Evolutionary conservation across 306 rosid species (phyloP).

Genomic region (Comarum palustre): DNA sequence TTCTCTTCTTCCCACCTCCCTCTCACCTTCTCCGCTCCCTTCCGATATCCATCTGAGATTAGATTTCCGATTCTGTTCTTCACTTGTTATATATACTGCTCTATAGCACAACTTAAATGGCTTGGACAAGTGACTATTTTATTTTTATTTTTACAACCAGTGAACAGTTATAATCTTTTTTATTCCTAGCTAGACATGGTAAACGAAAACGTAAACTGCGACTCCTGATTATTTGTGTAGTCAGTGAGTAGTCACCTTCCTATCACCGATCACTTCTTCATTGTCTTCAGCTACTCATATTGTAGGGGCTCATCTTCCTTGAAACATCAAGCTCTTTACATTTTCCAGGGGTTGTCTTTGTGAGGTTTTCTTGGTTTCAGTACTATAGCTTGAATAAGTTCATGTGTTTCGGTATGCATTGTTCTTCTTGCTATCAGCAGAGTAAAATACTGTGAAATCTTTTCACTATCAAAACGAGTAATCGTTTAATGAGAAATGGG

Average conservation of each 20-base stretch:
- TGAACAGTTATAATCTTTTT: background rate
- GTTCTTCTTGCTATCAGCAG: background rate
- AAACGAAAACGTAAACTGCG: background rate
- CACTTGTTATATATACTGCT: no score
- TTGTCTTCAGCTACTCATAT: no score
- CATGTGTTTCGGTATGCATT: background rate
- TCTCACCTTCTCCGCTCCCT: background rate
- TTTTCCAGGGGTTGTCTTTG: constrained; percentile 3
- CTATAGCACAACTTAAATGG: no score
- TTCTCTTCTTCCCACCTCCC: background rate
- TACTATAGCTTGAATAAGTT: constrained; percentile 20
- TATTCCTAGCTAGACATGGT: no score
- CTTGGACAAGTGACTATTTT: no score
- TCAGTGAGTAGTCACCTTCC: background rate
- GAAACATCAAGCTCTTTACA: background rate
- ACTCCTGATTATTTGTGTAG: no score
- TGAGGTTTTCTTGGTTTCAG: constrained; percentile 32
- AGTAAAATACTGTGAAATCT: background rate
- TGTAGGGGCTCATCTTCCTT: background rate
- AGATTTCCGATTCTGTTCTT: background rate
- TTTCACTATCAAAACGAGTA: background rate
- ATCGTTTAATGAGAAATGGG: background rate
- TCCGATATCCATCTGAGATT: background rate
- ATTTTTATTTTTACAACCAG: no score
- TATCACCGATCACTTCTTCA: no score